Evolutionary conservation across 345 rosid genomes (phyloP).

Genomic region (Arabidopsis suecica): DNA sequence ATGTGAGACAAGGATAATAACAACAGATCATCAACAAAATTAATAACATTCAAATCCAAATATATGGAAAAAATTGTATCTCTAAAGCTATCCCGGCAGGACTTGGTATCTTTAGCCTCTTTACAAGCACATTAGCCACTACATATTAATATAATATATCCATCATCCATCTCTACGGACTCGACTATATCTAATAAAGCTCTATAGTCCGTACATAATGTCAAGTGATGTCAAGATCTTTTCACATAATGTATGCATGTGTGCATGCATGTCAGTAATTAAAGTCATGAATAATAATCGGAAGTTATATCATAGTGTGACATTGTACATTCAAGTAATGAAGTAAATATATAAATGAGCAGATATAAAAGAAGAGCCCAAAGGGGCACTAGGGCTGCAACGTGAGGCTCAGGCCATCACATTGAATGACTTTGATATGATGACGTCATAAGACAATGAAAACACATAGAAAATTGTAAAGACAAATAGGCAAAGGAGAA

Average conservation of each 20-base stretch:
- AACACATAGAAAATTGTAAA: constrained; percentile 44
- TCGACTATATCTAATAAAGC: constrained; percentile 10
- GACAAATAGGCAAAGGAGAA: constrained; percentile 43
- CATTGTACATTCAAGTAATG: constrained; percentile 32
- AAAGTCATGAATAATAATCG: constrained; percentile 23
- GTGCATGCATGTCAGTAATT: constrained; percentile 50
- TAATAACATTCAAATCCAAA: too few species aligned
- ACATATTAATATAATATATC: background rate
- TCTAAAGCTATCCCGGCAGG: too few species aligned
- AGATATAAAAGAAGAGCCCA: constrained; percentile 35
- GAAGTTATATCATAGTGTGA: constrained; percentile 39
- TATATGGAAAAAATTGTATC: too few species aligned
- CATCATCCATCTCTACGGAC: constrained; percentile 16
- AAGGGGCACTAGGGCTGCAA: constrained; percentile 42
- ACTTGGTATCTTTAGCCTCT: background rate
- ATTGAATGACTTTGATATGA: constrained; percentile 40
- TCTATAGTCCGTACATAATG: constrained; percentile 31
- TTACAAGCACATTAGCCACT: constrained; percentile 14
- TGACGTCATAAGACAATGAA: constrained; percentile 49
- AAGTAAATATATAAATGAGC: constrained; percentile 19
- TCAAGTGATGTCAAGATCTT: constrained; percentile 38
- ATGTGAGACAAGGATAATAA: background rate
- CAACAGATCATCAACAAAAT: background rate
- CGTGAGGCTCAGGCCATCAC: constrained; percentile 38
- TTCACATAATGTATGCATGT: constrained; percentile 41